A percentile compares a stretch with the other conserved stretches of the same genome.
These are phyloP conservation scores for Solanum peruvianum DNA, from an alignment of 257 asterid genomes.

Conservation along the genomic window DNA sequence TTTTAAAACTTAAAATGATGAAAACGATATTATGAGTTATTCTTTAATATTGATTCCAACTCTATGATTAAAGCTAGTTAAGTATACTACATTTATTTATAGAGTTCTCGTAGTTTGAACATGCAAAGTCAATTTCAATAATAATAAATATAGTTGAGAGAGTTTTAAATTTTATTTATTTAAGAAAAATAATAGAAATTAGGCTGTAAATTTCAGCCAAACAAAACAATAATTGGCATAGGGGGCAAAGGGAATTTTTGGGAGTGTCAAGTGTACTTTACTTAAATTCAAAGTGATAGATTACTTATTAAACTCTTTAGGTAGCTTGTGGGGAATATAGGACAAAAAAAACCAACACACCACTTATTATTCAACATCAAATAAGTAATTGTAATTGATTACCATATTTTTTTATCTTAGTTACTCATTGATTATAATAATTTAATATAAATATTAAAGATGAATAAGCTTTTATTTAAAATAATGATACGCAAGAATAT, in stretches of 20 bases:
- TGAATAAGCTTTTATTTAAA: neutral
- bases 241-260: neutral
- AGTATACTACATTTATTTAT: neutral
- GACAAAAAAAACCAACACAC: neutral
- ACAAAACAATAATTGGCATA: neutral
- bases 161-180: neutral
- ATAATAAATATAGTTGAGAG: neutral
- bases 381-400: neutral
- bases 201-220: neutral
- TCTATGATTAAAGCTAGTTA: neutral
- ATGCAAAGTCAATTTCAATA: neutral
- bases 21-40: neutral
- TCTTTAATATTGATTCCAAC: neutral
- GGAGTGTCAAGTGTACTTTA: neutral
- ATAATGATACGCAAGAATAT: neutral
- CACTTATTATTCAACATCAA: neutral
- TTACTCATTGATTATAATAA: no score
- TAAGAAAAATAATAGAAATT: no score
- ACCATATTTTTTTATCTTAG: neutral
- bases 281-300: neutral
- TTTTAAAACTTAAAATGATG: no score
- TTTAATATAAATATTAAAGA: neutral
- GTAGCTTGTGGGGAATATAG: neutral
- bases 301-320: neutral
- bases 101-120: neutral